Conservation (phyloP, 192 early-diverging fungal genomes). For the Coemansia sp. region DNA sequence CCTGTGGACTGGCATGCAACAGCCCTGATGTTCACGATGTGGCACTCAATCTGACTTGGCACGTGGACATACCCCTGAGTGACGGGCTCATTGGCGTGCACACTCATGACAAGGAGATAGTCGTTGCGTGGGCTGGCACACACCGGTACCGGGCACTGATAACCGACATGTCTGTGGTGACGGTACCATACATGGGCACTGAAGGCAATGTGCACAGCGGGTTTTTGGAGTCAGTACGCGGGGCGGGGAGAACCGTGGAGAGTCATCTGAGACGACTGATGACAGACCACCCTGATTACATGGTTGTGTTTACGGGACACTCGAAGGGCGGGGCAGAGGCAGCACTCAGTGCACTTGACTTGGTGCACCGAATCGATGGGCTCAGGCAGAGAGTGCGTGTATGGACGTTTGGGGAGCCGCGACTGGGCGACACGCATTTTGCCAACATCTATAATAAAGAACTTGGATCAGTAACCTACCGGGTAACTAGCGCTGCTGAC, state of each 20-base stretch:
- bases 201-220: slow-evolving; percentile 38
- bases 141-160: slow-evolving; percentile 46
- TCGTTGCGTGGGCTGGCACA: slow-evolving; percentile 43
- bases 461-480: slow-evolving; percentile 32
- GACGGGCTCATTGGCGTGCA: slow-evolving; percentile 40
- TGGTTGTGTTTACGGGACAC: slow-evolving; percentile 46
- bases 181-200: slow-evolving; percentile 26
- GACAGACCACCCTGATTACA: slow-evolving; percentile 32
- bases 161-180: slow-evolving; percentile 39
- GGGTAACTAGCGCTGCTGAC: slow-evolving; percentile 37
- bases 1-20: slow-evolving; percentile 40
- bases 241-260: slow-evolving; percentile 6
- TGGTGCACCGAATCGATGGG: slow-evolving; percentile 27
- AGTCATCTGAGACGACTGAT: slow-evolving; percentile 13
- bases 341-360: slow-evolving; percentile 31
- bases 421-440: slow-evolving; percentile 38
- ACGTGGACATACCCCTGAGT: slow-evolving; percentile 37
- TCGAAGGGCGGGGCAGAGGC: slow-evolving; percentile 51
- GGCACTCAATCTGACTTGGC: slow-evolving; percentile 46
- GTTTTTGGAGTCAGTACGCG: slow-evolving; percentile 29
- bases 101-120: slow-evolving; percentile 28
- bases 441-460: slow-evolving; percentile 31
- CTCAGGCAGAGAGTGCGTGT: slow-evolving; percentile 21
- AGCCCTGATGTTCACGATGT: slow-evolving; percentile 41
- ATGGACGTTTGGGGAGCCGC: slow-evolving; percentile 50